These are phyloP conservation scores for Gaertneriomyces sp. DNA, from an alignment of 192 early-diverging fungal genomes.

Conservation along the genomic window DNA sequence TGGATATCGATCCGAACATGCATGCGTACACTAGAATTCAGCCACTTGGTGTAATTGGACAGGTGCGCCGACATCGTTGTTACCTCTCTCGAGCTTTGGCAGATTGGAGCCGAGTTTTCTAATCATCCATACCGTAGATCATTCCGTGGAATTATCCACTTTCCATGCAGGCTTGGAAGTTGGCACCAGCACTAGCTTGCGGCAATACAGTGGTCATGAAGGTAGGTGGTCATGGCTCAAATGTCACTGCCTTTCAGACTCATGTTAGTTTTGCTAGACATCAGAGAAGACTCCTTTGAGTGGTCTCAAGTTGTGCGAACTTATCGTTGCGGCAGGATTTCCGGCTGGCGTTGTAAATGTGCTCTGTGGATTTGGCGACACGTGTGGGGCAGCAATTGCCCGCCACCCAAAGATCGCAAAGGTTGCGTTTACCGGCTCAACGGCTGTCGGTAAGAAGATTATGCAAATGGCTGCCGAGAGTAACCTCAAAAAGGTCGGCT, in stretches of 20 bases:
- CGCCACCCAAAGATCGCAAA: constrained; percentile 35
- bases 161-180: constrained; percentile 29
- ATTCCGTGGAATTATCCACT: constrained; percentile 27
- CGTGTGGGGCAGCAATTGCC: constrained; percentile 38
- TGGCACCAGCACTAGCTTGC: constrained; percentile 34
- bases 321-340: constrained; percentile 31
- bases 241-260: not conserved
- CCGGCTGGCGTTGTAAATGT: constrained; percentile 48
- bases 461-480: constrained; percentile 28
- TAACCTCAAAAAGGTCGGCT: constrained; percentile 43
- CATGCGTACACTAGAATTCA: constrained; percentile 27
- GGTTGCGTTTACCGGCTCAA: constrained; percentile 42
- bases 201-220: constrained; percentile 35
- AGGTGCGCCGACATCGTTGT: not conserved
- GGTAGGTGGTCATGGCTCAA: not conserved
- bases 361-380: constrained; percentile 36
- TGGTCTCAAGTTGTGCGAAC: constrained; percentile 31
- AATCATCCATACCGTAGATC: not conserved
- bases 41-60: constrained; percentile 29
- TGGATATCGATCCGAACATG: constrained; percentile 10
- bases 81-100: not conserved
- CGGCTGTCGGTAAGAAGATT: constrained; percentile 28
- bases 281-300: constrained; percentile 37
- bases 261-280: constrained; percentile 10
- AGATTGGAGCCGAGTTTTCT: constrained; percentile 4